Base-by-base conservation (phyloP, 305 asterid genomes). In the Petunia hybrid region DNA sequence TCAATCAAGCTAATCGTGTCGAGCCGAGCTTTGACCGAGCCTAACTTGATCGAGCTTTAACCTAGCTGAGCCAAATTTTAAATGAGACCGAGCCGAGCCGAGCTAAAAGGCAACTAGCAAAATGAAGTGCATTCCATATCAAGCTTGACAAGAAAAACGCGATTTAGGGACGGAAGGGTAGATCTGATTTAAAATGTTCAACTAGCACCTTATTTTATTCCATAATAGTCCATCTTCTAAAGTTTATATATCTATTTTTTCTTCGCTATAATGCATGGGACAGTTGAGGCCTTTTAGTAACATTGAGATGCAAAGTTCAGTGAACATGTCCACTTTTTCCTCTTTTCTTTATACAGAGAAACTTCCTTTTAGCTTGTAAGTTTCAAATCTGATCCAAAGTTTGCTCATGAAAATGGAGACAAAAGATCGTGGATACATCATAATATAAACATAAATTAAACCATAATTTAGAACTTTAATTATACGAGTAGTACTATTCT, bases 361-460 rank as follows among this genome's bases (percentile, higher is more conserved):
- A 41, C 6, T 43, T 68, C n/a, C 6, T 69, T 69, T 39, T 70
- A 9, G 10, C 2, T 70, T 70, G 46, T 10, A 46, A 70, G 59
- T 22, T 70, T 31, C 22, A 70, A 48, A 2, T 35, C 7, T 73
- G 63, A 73, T 59, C 36, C 78, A 73, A 73, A 48, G 63, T 73
- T 73, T 51, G n/a, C n/a, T 53, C 9, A 53, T 22, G 31, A 53
- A n/a, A 73, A 13, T 35, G 46, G 78, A 73, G 78, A 73, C 78
- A 73, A 51, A 73, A 51, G 14, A 73, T 14, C 14, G 78, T 73
- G 78, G 57, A 51, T 13, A 59, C 36, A 51, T 73, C 3, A 73
- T 73, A 73, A 73, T 8, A 35, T 73, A 73, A 51, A 73, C 78
- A 35, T 51, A 73, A 73, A 73, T 9, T 36, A 73, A 35, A 35